phyloP scores from a whole-genome alignment of 1,139 yeast species.

The Saccharomyces hybrid region DNA sequence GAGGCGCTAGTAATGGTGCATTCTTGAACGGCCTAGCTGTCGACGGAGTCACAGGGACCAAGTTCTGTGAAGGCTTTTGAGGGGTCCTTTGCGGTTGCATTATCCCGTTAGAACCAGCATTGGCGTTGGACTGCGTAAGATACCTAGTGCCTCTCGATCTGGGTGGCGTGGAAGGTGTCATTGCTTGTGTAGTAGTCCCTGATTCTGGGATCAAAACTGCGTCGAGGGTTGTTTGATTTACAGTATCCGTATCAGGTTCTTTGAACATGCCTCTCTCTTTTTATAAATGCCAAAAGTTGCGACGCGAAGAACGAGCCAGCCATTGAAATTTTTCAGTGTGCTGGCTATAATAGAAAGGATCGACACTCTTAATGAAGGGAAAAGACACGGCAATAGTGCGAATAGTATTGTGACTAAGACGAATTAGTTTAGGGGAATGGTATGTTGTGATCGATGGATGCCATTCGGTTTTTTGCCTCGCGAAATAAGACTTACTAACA shows the following conservation, averaged over 20 bases:
- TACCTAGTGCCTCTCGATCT: conserved; percentile 19
- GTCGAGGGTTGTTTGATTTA: background rate
- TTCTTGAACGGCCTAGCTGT: conserved; percentile 15
- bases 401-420: background rate
- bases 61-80: conserved; percentile 7
- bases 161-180: conserved; percentile 12
- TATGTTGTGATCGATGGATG: conserved; percentile 7
- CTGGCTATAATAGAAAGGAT: background rate
- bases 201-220: background rate
- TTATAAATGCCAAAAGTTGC: background rate
- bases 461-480: background rate
- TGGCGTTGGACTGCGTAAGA: conserved; percentile 2
- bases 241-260: background rate
- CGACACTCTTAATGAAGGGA: conserved; percentile 1
- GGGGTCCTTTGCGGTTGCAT: conserved; percentile 13
- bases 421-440: conserved; percentile 7
- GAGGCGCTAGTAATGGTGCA: conserved; percentile 12
- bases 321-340: background rate
- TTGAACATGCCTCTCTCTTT: background rate
- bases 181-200: background rate
- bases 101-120: background rate
- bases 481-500: background rate
- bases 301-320: conserved; percentile 1
- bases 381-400: background rate
- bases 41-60: conserved; percentile 27